Evolutionary conservation across 352 stramenopile species (phyloP).

Genomic region (Bremia lactucae): DNA sequence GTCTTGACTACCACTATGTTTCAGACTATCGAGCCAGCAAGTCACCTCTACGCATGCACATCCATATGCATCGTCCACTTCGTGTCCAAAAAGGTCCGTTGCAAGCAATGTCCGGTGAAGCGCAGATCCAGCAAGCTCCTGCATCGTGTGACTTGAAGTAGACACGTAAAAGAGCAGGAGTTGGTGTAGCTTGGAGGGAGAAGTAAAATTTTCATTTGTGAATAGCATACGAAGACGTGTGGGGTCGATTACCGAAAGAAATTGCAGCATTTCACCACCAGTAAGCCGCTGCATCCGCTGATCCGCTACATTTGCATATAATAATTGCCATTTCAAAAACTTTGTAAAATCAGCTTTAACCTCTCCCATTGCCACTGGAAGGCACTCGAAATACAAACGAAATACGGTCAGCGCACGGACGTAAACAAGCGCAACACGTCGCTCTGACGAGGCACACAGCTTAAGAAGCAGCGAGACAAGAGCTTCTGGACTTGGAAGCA

Average conservation of each 20-base stretch:
- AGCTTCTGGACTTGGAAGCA: conserved; percentile 66
- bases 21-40: conserved; percentile 59
- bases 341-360: conserved; percentile 82
- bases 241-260: conserved; percentile 49
- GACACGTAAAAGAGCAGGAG: conserved; percentile 48
- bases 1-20: conserved; percentile 14
- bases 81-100: conserved; percentile 45
- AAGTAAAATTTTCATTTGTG: conserved; percentile 8
- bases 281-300: conserved; percentile 38
- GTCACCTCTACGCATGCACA: conserved; percentile 38
- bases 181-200: conserved; percentile 49
- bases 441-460: conserved; percentile 35
- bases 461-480: conserved; percentile 74
- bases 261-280: conserved; percentile 58
- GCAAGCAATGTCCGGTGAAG: conserved; percentile 42
- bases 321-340: conserved; percentile 46
- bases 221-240: conserved; percentile 47
- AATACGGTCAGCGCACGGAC: conserved; percentile 64
- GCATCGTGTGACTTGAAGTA: conserved; percentile 24
- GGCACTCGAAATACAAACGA: conserved; percentile 59
- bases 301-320: conserved; percentile 21
- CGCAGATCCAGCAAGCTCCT: conserved; percentile 32
- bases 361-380: conserved; percentile 65
- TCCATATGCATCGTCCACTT: conserved; percentile 5
- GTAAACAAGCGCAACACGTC: conserved; percentile 49